Conservation (phyloP, 2,329 filamentous ascomycete species). For the Hypoxylon sp. region DNA sequence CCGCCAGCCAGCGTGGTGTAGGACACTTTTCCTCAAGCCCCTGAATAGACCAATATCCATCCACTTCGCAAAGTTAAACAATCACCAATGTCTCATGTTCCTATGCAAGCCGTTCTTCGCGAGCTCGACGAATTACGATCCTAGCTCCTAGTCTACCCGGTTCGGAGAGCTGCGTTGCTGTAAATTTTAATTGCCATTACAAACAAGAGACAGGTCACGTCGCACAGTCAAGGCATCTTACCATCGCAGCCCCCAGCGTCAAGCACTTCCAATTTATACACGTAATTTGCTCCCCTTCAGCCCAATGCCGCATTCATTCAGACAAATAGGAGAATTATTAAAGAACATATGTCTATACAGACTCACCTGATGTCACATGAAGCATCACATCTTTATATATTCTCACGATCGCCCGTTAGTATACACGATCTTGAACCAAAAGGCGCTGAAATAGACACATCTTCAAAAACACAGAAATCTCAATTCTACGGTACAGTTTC, state of each 20-base stretch:
- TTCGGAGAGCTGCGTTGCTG: conserved; percentile 10
- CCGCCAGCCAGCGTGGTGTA: too few relatives aligned
- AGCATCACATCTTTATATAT: conserved; percentile 3
- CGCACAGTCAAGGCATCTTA: conserved; percentile 17
- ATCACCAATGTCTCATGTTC: too few relatives aligned
- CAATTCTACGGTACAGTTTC: not conserved
- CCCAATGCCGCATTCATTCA: conserved; percentile 7
- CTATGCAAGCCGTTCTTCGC: too few relatives aligned
- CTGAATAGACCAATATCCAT: too few relatives aligned
- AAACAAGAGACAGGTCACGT: conserved; percentile 30
- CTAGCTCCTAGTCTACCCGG: conserved; percentile 2
- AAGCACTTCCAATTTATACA: conserved; percentile 7
- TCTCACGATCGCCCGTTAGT: conserved; percentile 1
- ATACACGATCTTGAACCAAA: too few relatives aligned
- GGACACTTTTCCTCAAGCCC: too few relatives aligned
- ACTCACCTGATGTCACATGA: conserved; percentile 6
- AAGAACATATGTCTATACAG: too few relatives aligned
- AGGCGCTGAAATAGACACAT: too few relatives aligned
- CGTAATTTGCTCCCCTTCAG: conserved; percentile 1
- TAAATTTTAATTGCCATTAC: conserved; percentile 12
- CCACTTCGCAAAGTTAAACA: too few relatives aligned
- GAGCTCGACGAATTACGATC: too few relatives aligned
- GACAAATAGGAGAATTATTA: conserved; percentile 7
- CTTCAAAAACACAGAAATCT: not conserved
- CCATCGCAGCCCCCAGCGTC: conserved; percentile 8